Conservation (phyloP, 2,329 filamentous ascomycete genomes). For the Sarocladiaceae sp. region DNA sequence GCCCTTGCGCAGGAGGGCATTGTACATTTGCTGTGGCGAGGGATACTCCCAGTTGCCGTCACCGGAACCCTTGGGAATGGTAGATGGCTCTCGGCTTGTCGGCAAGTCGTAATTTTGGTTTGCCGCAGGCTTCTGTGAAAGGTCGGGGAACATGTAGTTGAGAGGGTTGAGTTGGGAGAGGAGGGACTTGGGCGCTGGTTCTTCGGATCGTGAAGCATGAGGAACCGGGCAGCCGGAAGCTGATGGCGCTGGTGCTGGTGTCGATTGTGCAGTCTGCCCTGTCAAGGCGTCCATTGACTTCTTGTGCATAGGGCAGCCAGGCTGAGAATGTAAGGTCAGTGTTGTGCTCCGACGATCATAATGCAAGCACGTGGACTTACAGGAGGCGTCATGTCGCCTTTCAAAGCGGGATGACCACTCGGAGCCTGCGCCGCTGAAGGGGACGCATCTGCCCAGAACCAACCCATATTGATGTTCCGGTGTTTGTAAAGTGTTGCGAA, state of each 20-base stretch:
- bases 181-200: constrained; percentile 39
- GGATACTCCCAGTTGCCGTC: constrained; percentile 94
- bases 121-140: constrained; percentile 74
- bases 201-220: constrained; percentile 23
- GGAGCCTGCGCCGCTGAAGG: constrained; percentile 29
- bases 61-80: constrained; percentile 82
- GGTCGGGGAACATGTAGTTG: constrained; percentile 91
- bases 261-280: not conserved
- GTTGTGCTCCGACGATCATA: constrained; percentile 1
- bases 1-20: constrained; percentile 91
- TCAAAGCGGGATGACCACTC: constrained; percentile 25
- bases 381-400: constrained; percentile 26
- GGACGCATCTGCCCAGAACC: constrained; percentile 57
- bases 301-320: constrained; percentile 55
- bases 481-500: constrained; percentile 1
- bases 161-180: constrained; percentile 61
- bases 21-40: constrained; percentile 99
- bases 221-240: constrained; percentile 26
- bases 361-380: constrained; percentile 18
- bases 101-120: constrained; percentile 72
- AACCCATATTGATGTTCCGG: constrained; percentile 44
- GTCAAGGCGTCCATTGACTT: constrained; percentile 43
- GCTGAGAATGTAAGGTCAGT: constrained; percentile 30
- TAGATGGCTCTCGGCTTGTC: constrained; percentile 76
- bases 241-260: not conserved